Percentiles rank a stretch among this genome's conserved stretches.
Conservation (phyloP, 768 basidiomycete species). For the Epithele typhae region DNA sequence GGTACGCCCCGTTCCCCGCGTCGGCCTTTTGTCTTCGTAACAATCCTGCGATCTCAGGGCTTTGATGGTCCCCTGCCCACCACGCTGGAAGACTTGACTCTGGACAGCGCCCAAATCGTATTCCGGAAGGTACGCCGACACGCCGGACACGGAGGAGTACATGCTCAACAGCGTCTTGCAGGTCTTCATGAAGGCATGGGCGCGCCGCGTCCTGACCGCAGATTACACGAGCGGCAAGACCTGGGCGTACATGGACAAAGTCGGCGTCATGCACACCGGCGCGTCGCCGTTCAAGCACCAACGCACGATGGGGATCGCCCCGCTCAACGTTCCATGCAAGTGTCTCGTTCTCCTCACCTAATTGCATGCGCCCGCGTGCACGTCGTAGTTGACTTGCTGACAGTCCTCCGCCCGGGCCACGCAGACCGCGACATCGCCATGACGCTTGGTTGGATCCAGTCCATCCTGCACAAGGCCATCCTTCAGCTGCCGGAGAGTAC, state of each 20-base stretch:
- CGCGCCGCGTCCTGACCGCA: constrained; percentile 34
- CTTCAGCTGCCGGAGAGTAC: constrained; percentile 35
- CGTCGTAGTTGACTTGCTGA: constrained; percentile 10
- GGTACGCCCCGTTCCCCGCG: constrained; percentile 12
- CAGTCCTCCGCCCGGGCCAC: constrained; percentile 17
- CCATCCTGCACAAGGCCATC: constrained; percentile 39
- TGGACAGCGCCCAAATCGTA: constrained; percentile 42
- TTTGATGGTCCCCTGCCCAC: constrained; percentile 37
- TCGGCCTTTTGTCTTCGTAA: background rate
- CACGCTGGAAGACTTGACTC: constrained; percentile 34
- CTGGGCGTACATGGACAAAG: constrained; percentile 44
- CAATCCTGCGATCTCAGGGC: constrained; percentile 27
- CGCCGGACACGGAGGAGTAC: constrained; percentile 2
- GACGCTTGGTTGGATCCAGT: constrained; percentile 43
- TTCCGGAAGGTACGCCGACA: constrained; percentile 37
- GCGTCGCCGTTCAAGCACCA: constrained; percentile 38
- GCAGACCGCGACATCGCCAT: constrained; percentile 38
- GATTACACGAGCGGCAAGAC: constrained; percentile 39
- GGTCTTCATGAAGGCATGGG: constrained; percentile 34
- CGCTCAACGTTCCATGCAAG: constrained; percentile 32
- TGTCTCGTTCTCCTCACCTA: background rate
- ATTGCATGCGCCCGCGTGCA: background rate
- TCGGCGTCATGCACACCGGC: constrained; percentile 48
- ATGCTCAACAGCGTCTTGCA: constrained; percentile 12
- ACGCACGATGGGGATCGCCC: constrained; percentile 28